Conservation (phyloP, 2,329 filamentous ascomycete genomes). For the Apiospora sp. region DNA sequence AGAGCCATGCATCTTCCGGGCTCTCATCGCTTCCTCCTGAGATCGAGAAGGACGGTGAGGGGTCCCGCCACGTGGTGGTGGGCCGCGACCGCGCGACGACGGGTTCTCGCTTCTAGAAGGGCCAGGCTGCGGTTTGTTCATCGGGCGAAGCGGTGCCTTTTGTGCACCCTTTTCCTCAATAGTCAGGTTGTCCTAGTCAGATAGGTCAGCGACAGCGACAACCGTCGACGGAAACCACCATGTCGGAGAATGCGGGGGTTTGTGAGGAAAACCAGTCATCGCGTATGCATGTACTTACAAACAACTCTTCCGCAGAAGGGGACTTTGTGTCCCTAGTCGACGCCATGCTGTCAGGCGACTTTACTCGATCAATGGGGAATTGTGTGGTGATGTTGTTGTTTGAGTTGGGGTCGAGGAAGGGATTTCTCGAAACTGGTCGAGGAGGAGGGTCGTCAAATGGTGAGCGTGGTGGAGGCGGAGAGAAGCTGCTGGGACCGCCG, state of each 20-base stretch:
- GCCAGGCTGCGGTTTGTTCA: constrained; percentile 45
- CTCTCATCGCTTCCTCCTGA: constrained; percentile 69
- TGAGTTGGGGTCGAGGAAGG: constrained; percentile 69
- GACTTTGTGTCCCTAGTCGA: constrained; percentile 54
- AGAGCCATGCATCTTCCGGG: constrained; percentile 51
- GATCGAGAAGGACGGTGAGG: constrained; percentile 70
- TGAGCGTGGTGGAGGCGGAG: constrained; percentile 54
- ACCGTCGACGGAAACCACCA: neutral
- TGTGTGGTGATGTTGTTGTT: constrained; percentile 28
- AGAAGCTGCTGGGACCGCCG: constrained; percentile 35
- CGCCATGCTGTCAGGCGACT: constrained; percentile 59
- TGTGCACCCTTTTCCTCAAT: constrained; percentile 62
- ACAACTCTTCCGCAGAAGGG: constrained; percentile 73
- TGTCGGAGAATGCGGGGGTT: constrained; percentile 33
- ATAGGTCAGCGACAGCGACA: neutral
- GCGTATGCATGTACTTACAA: constrained; percentile 66
- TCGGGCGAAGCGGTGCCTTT: constrained; percentile 37
- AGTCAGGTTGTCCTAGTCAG: constrained; percentile 69
- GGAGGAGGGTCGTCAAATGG: constrained; percentile 67
- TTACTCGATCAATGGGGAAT: constrained; percentile 37
- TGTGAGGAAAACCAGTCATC: neutral
- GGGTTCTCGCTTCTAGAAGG: constrained; percentile 56
- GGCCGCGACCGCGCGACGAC: constrained; percentile 54
- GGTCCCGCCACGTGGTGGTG: constrained; percentile 46
- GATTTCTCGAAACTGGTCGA: constrained; percentile 75